Conservation (phyloP, 768 basidiomycete species). For the Pholiota conissans region DNA sequence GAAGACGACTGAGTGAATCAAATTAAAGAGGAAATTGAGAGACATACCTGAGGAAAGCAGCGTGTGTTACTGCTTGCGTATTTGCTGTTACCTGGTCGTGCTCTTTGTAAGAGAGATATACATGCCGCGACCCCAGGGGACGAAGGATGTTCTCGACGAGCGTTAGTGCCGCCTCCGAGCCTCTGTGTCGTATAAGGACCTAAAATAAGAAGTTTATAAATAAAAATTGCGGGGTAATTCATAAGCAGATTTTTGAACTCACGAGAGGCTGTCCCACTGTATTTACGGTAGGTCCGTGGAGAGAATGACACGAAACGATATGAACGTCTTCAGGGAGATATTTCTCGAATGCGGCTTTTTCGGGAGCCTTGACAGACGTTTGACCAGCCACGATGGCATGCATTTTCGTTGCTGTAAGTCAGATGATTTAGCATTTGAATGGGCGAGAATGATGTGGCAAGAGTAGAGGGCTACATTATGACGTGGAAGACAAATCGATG, state of each 20-base stretch:
- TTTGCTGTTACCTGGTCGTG: constrained; percentile 97
- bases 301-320: constrained; percentile 91
- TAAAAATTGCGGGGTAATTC: background rate
- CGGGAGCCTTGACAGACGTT: constrained; percentile 96
- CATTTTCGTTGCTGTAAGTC: constrained; percentile 95
- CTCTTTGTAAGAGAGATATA: constrained; percentile 93
- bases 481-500: no score
- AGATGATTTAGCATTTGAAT: no score
- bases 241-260: no score
- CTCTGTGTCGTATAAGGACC: constrained; percentile 90
- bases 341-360: constrained; percentile 85
- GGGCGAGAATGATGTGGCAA: no score
- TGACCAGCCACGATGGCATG: constrained; percentile 93
- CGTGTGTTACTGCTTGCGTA: constrained; percentile 97
- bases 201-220: constrained; percentile 28
- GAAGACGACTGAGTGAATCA: no score
- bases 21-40: no score
- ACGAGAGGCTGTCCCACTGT: constrained; percentile 91
- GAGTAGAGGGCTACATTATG: no score
- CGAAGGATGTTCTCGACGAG: constrained; percentile 83
- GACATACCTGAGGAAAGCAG: constrained; percentile 94
- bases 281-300: constrained; percentile 91
- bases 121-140: constrained; percentile 81
- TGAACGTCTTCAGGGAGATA: constrained; percentile 83
- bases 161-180: constrained; percentile 64